Conservation (phyloP, 768 basidiomycete species). For the Dioszegia aurantiaca region DNA sequence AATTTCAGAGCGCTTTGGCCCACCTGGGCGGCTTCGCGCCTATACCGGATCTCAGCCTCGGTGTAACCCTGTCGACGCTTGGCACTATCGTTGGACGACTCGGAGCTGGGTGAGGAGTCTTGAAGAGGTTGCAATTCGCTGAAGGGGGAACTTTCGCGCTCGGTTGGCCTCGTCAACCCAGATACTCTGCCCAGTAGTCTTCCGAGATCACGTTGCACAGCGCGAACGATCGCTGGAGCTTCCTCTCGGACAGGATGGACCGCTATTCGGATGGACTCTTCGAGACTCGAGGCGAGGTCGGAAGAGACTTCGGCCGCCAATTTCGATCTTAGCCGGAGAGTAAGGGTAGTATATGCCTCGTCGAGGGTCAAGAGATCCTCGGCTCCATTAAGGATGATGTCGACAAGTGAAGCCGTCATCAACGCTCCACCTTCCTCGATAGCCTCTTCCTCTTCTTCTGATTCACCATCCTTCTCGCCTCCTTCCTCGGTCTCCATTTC, state of each 20-base stretch:
- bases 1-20: conserved; percentile 42
- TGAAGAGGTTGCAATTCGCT: conserved; percentile 24
- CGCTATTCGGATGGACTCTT: conserved; percentile 19
- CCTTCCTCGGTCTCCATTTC: conserved; percentile 4
- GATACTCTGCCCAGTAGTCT: conserved; percentile 38
- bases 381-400: conserved; percentile 43
- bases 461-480: conserved; percentile 3
- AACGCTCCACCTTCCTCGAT: conserved; percentile 33
- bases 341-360: conserved; percentile 48
- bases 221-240: conserved; percentile 42
- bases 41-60: conserved; percentile 46
- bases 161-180: conserved; percentile 9
- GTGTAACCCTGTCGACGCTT: conserved; percentile 41
- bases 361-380: conserved; percentile 50
- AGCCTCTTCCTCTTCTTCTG: conserved; percentile 31
- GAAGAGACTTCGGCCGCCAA: conserved; percentile 12
- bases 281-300: background rate
- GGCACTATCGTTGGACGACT: conserved; percentile 19
- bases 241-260: conserved; percentile 37
- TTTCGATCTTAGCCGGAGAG: conserved; percentile 24
- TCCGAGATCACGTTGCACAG: conserved; percentile 42
- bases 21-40: conserved; percentile 47
- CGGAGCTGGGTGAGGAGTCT: conserved; percentile 21
- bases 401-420: conserved; percentile 35
- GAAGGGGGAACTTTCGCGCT: conserved; percentile 26